A percentile compares a stretch with the other conserved stretches of the same genome.
Conservation (phyloP, 2,329 filamentous ascomycete genomes). For the Arthrobotrys musiformis region DNA sequence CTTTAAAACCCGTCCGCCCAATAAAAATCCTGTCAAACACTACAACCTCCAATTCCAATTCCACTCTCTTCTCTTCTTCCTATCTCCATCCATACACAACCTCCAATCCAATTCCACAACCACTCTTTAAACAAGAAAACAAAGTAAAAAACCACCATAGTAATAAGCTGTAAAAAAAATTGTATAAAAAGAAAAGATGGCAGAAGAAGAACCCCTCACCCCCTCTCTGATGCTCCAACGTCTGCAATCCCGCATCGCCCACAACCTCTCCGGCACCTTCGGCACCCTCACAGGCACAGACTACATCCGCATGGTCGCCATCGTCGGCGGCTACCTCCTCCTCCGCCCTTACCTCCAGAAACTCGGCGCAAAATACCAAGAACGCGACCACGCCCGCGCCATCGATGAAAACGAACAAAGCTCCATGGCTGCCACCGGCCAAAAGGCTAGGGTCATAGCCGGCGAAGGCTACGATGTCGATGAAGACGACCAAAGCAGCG, state of each 20-base stretch:
- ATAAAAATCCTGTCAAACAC: not conserved
- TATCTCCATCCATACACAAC: not conserved
- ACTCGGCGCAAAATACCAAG: conserved; percentile 72
- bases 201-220: conserved; percentile 31
- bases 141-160: too few relatives aligned
- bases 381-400: conserved; percentile 71
- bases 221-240: conserved; percentile 32
- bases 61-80: too few relatives aligned
- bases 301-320: conserved; percentile 73
- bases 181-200: conserved; percentile 25
- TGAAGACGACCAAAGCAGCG: conserved; percentile 67
- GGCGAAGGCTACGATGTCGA: conserved; percentile 71
- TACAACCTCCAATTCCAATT: too few relatives aligned
- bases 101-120: not conserved
- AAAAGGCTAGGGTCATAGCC: conserved; percentile 66
- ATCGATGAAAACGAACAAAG: conserved; percentile 62
- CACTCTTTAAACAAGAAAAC: not conserved
- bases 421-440: conserved; percentile 62
- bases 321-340: conserved; percentile 78
- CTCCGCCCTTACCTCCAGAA: conserved; percentile 79
- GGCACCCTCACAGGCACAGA: conserved; percentile 52
- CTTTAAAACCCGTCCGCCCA: not conserved
- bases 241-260: conserved; percentile 30
- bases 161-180: too few relatives aligned
- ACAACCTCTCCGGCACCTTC: conserved; percentile 55